Percentiles rank a stretch among this genome's conserved stretches.
Evolutionary conservation across 805 yeast species (phyloP).

Genomic region (Zygotorulaspora danielsina): DNA sequence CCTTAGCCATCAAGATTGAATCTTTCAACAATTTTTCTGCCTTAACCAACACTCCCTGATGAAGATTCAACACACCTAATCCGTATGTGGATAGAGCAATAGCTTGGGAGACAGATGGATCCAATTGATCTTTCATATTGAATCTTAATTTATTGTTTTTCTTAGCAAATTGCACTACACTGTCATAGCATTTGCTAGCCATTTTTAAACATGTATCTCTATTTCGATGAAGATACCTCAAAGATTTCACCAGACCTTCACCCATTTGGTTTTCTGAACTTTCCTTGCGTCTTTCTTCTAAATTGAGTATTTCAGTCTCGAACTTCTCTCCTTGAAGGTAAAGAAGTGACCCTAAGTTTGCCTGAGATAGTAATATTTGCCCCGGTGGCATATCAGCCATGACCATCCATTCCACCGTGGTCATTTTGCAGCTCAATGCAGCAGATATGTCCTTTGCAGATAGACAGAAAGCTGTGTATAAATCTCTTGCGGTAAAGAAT

Average conservation of each 20-base stretch:
- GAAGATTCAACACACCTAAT: slow-evolving; percentile 72
- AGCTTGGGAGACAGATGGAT: slow-evolving; percentile 51
- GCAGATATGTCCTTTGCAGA: slow-evolving; percentile 61
- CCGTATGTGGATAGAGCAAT: slow-evolving; percentile 82
- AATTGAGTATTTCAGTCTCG: slow-evolving; percentile 44
- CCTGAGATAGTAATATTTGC: slow-evolving; percentile 59
- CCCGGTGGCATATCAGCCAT: slow-evolving; percentile 63
- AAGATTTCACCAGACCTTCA: slow-evolving; percentile 23
- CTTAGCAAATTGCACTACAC: slow-evolving; percentile 42
- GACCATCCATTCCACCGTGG: slow-evolving; percentile 70
- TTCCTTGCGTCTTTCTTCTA: slow-evolving; percentile 28
- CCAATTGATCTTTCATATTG: slow-evolving; percentile 37
- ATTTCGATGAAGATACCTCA: slow-evolving; percentile 27
- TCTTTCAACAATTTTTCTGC: slow-evolving; percentile 64
- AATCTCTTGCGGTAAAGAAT: slow-evolving; percentile 70
- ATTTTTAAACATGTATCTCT: slow-evolving; percentile 31
- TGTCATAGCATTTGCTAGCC: slow-evolving; percentile 41
- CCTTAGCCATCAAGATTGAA: slow-evolving; percentile 65
- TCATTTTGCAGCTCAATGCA: slow-evolving; percentile 57
- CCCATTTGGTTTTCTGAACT: slow-evolving; percentile 22
- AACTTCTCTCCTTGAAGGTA: slow-evolving; percentile 63
- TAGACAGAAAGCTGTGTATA: slow-evolving; percentile 66
- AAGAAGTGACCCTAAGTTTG: slow-evolving; percentile 64
- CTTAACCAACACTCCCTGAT: slow-evolving; percentile 48
- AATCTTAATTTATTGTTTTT: slow-evolving; percentile 32